phyloP scores from a whole-genome alignment of 148 eudicot species.

The Amaranthus palmeri region DNA sequence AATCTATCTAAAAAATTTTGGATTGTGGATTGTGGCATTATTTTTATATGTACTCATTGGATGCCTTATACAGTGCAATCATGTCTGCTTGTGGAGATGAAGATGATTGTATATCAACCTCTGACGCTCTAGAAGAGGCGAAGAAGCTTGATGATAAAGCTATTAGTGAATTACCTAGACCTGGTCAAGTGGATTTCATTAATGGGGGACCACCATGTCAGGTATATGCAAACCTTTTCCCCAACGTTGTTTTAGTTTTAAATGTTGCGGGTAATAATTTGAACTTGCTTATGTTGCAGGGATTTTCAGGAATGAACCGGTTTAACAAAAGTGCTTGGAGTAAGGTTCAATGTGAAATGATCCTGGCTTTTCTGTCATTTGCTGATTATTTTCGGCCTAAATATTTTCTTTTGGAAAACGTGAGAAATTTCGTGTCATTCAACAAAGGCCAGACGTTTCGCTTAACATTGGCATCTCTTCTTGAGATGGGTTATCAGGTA shows the following conservation, averaged over 20 bases:
- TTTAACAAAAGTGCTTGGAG: conserved; percentile 83
- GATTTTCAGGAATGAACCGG: conserved; percentile 89
- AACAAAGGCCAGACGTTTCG: conserved; percentile 88
- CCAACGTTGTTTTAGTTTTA: not conserved
- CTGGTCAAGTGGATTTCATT: conserved; percentile 93
- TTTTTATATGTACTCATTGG: conserved; percentile 11
- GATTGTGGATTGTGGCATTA: not conserved
- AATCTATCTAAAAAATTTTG: not conserved
- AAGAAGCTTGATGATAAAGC: conserved; percentile 54
- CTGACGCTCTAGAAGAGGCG: conserved; percentile 76
- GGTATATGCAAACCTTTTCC: conserved; percentile 30
- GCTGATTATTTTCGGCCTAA: conserved; percentile 77
- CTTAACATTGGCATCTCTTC: conserved; percentile 66
- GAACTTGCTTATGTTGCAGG: conserved; percentile 36
- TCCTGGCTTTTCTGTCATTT: conserved; percentile 71
- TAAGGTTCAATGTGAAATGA: conserved; percentile 89
- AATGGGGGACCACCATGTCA: conserved; percentile 99
- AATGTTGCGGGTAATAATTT: not conserved
- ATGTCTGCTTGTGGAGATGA: conserved; percentile 77
- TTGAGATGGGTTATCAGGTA: conserved; percentile 93
- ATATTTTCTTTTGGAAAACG: conserved; percentile 78
- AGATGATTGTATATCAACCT: conserved; percentile 75
- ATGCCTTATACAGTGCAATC: conserved; percentile 48
- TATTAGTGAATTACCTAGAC: conserved; percentile 57
- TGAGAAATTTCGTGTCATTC: conserved; percentile 78